Evolutionary conservation across 139 green algal genomes (phyloP).

Genomic region (Chlorella vulgaris): DNA sequence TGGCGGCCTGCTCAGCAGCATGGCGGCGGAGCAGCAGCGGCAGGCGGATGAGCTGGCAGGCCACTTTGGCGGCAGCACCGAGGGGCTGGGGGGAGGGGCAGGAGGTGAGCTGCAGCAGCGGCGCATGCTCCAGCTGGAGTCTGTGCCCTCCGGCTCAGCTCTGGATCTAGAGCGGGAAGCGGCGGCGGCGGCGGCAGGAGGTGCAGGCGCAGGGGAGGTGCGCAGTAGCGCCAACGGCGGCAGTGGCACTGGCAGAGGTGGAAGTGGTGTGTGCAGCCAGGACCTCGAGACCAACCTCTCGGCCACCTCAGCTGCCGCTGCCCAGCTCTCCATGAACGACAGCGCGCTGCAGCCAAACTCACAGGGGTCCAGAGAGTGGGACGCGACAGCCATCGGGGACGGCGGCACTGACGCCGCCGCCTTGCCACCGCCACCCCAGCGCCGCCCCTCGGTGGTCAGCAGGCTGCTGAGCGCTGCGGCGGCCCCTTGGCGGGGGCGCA

Average conservation of each 20-base stretch:
- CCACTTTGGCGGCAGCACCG: background rate
- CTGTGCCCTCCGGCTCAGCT: background rate
- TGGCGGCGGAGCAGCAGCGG: slow-evolving; percentile 7
- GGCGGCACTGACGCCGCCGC: background rate
- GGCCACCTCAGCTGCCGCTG: background rate
- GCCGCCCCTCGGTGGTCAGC: background rate
- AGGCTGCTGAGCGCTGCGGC: slow-evolving; percentile 1
- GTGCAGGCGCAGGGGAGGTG: too few species aligned
- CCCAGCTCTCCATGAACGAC: background rate
- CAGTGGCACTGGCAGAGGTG: too few species aligned
- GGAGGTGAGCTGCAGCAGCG: background rate
- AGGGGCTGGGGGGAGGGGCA: background rate
- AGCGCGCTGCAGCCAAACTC: background rate
- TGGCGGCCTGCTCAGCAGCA: background rate
- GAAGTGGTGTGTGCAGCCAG: too few species aligned
- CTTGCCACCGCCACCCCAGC: background rate
- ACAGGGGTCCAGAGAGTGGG: too few species aligned
- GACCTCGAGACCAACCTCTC: background rate
- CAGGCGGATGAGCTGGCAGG: background rate
- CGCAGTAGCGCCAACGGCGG: too few species aligned
- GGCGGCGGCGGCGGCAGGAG: background rate
- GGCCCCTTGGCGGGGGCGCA: slow-evolving; percentile 3
- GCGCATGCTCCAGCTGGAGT: background rate
- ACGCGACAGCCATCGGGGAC: too few species aligned
- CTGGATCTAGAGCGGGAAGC: background rate